A percentile compares a stretch with the other conserved stretches of the same genome.
Evolutionary conservation across 1,139 yeast species (phyloP).

Genomic region (Debaryomycetaceae sp.): DNA sequence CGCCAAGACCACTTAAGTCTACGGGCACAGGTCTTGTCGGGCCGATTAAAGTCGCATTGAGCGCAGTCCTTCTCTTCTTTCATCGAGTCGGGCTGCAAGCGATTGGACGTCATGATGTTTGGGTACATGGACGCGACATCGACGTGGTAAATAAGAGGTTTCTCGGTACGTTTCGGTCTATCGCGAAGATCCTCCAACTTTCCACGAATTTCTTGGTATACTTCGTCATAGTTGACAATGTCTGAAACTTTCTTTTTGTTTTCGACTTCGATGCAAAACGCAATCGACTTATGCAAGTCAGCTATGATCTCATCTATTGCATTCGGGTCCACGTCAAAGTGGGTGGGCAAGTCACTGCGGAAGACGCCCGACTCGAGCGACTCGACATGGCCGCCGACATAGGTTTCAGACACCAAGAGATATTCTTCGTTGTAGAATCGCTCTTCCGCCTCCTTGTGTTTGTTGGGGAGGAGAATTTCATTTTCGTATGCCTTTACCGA

Average conservation of each 20-base stretch:
- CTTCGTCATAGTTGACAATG: slow-evolving; percentile 69
- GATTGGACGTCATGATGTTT: slow-evolving; percentile 93
- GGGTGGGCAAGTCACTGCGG: slow-evolving; percentile 71
- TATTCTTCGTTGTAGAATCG: slow-evolving; percentile 85
- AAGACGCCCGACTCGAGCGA: slow-evolving; percentile 97
- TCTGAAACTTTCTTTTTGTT: slow-evolving; percentile 62
- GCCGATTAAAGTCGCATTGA: slow-evolving; percentile 91
- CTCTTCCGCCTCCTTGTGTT: slow-evolving; percentile 86
- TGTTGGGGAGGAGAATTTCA: slow-evolving; percentile 76
- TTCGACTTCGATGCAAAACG: slow-evolving; percentile 80
- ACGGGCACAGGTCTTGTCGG: slow-evolving; percentile 89
- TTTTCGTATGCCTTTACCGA: slow-evolving; percentile 92
- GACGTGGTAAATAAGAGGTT: slow-evolving; percentile 88
- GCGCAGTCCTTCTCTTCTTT: slow-evolving; percentile 94
- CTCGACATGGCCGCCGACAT: slow-evolving; percentile 98
- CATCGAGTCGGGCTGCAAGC: slow-evolving; percentile 97
- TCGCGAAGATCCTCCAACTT: slow-evolving; percentile 48
- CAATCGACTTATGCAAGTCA: slow-evolving; percentile 67
- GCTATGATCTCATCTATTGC: slow-evolving; percentile 71
- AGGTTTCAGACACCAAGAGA: slow-evolving; percentile 86
- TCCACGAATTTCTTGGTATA: slow-evolving; percentile 45
- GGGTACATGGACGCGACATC: slow-evolving; percentile 99
- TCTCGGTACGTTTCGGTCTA: slow-evolving; percentile 58
- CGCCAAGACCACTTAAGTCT: slow-evolving; percentile 97
- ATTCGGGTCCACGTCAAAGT: slow-evolving; percentile 69